phyloP scores from a whole-genome alignment of 805 yeast genomes.

The Yarrowia divulgata region DNA sequence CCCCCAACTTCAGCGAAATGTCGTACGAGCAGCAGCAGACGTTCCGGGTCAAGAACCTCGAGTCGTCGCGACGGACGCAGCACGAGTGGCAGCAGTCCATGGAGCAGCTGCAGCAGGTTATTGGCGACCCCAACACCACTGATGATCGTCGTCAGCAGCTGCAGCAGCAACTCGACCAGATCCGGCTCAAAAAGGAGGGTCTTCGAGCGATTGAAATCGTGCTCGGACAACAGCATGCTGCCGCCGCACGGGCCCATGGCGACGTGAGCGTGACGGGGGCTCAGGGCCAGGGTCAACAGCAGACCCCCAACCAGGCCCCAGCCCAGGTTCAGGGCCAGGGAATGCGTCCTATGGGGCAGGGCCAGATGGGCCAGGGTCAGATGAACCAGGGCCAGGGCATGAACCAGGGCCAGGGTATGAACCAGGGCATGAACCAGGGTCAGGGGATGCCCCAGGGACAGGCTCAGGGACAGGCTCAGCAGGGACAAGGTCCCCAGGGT shows the following conservation, averaged over 20 bases:
- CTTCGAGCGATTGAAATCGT: conserved; percentile 27
- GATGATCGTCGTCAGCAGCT: conserved; percentile 32
- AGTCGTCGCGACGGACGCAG: conserved; percentile 29
- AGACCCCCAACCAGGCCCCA: conserved; percentile 11
- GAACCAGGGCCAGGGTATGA: conserved; percentile 40
- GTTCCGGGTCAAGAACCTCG: conserved; percentile 32
- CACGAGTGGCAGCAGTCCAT: conserved; percentile 30
- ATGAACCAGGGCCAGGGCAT: conserved; percentile 43
- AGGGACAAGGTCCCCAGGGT: neutral
- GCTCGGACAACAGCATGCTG: conserved; percentile 35
- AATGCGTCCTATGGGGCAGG: conserved; percentile 20
- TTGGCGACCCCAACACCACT: neutral
- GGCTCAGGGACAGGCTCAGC: neutral
- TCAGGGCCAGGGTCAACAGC: conserved; percentile 16
- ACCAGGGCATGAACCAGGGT: neutral
- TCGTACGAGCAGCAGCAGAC: conserved; percentile 36
- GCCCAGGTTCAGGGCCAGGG: conserved; percentile 27
- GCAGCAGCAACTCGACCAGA: conserved; percentile 21
- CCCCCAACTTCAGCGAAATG: conserved; percentile 29
- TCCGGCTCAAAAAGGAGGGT: conserved; percentile 29
- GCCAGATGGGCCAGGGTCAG: conserved; percentile 39
- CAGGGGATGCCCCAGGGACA: conserved; percentile 7
- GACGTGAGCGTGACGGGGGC: conserved; percentile 32
- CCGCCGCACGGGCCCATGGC: conserved; percentile 24
- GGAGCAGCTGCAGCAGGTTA: conserved; percentile 34